Evolutionary conservation across 805 yeast species (phyloP).

Genomic region (Hyphopichia homilentoma): DNA sequence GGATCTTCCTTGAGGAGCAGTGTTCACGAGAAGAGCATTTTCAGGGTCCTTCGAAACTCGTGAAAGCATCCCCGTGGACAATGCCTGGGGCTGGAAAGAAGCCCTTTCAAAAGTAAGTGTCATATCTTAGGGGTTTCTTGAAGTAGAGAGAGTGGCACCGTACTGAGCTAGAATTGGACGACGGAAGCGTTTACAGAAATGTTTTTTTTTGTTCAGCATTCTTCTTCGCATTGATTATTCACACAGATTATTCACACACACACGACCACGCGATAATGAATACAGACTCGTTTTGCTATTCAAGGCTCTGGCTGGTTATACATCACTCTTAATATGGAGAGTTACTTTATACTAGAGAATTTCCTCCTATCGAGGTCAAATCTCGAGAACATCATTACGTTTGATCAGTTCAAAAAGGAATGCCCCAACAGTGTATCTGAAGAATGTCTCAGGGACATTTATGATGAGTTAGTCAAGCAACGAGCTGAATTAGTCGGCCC

Average conservation of each 20-base stretch:
- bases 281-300: no score
- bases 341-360: conserved; percentile 13
- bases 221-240: neutral
- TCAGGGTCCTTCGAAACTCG: conserved; percentile 65
- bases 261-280: no score
- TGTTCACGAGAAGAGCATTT: conserved; percentile 62
- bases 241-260: neutral
- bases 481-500: conserved; percentile 2
- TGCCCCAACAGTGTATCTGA: conserved; percentile 9
- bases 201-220: neutral
- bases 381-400: conserved; percentile 13
- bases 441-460: conserved; percentile 7
- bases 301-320: no score
- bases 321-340: no score
- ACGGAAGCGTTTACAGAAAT: neutral
- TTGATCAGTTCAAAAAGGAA: conserved; percentile 15
- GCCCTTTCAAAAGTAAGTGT: neutral
- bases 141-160: neutral
- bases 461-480: conserved; percentile 10
- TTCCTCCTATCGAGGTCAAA: conserved; percentile 15
- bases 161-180: no score
- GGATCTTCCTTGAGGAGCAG: conserved; percentile 73
- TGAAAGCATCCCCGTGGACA: conserved; percentile 68
- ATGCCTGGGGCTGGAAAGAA: conserved; percentile 60
- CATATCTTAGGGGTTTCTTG: neutral